Base-by-base conservation (phyloP, 2,329 filamentous ascomycete genomes). In the Rhytidhysteron rufulum region DNA sequence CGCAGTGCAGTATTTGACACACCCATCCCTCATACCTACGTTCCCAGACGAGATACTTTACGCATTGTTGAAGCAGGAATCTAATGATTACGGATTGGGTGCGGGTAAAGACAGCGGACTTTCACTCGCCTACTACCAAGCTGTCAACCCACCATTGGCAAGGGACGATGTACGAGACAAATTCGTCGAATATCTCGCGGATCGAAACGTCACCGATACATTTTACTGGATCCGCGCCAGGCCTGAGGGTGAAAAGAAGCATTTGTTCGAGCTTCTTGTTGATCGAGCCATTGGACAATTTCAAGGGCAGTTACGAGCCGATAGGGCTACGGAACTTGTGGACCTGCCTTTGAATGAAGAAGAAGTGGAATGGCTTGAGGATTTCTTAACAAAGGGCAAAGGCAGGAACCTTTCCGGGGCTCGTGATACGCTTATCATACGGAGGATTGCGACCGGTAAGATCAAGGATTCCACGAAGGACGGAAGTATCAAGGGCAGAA, bases 41-140 rank as follows among this genome's bases (percentile, higher is more conserved):
- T 94, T 93, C 55, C 78, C 86, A 41, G 87, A 93, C 65, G 86
- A 94, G 45, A 90, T 94, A 38, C 74, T 93, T 50, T 76, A 77
- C 19, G 75, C 77, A 4, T 77, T 93, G 4, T 79, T 87, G 37
- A 75, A 77, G 27, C 75, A 81, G 48, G 73, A 80, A 27, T 68
- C 73, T 4, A 45, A 52, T 3, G 39, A 40, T 17, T 44, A 27
- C 13, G 8, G 13, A 27, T 27, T 17, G 32, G 47, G 44, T 35
- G 31, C 68, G 75, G 40, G 47, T 2, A 45, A 53, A 34, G 70
- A 73, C 41, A 82, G 88, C 57, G 78, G 79, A 53, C 73, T 90
- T 2, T 78, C 86, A 0, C 74, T 93, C 20, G 83, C 86, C 9
- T 94, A 93, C 66, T 93, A 86, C 66, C 77, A 89, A 49, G 80